Base-by-base conservation (phyloP, 1,284 basidiomycete genomes). In the Rhodotorula sp. region DNA sequence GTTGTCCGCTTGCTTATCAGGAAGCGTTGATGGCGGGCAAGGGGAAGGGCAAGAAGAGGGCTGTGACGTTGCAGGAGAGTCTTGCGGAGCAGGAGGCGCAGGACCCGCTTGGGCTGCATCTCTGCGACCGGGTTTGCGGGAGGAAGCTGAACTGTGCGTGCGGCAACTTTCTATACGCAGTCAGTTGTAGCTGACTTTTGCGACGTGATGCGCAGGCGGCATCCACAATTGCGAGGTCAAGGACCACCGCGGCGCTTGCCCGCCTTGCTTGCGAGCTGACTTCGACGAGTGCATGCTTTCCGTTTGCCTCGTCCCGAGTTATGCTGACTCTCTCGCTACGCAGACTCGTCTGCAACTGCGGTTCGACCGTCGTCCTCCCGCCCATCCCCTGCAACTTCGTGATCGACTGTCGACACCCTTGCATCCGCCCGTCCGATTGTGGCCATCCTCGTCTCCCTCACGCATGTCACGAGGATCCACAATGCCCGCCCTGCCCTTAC, bases 401-500 rank as follows among this genome's bases (percentile, higher is more conserved):
- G 31, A 87, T 96, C 70, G 81, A 82, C 57, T 97, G 94, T 77
- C 80, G 83, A 2, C 90, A 89, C 79, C 90, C 89, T 0, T 96
- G 94, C 79, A 81, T 85, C 5, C 86, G 89, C 0, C 87, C 87
- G 0, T 88, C 87, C 0, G 77, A 84, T 0, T 97, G 94, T 77
- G 92, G 91, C 0, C 94, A 96, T 76, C 86, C 89, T 0, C 86
- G 85, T 71, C 84, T 87, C 0, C 84, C 84, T 0, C 94, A 96
- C 79, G 82, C 83, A 6, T 96, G 94, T 75, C 94, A 96, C 78
- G 88, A 87, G 58, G 79, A 81, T 4, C 78, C 81, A 0, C 78
- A 83, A 0, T 97, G 94, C 78, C 93, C 92, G 0, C 90, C 92
- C 0, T 97, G 94, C 77, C 86, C 88, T 0, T 88, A 88, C 78